Percentiles rank a stretch among this genome's conserved stretches.
These are phyloP conservation scores for Xylaria sp. DNA, from an alignment of 2,329 filamentous ascomycete genomes.

Conservation along the genomic window DNA sequence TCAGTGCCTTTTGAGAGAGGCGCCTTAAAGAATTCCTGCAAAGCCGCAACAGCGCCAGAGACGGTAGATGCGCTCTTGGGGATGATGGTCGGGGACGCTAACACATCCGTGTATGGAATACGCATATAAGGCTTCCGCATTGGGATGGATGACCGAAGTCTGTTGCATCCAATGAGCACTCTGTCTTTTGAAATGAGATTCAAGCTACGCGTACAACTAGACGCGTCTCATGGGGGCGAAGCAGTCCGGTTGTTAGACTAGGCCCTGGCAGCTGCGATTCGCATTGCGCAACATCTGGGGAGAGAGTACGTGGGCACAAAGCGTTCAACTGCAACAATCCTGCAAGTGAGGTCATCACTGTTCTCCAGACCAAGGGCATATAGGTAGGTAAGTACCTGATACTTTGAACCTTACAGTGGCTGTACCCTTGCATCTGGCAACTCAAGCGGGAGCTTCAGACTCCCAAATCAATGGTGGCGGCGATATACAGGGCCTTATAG, in stretches of 20 bases:
- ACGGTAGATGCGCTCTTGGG: constrained; percentile 72
- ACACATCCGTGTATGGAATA: constrained; percentile 86
- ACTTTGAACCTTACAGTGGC: too few relatives aligned
- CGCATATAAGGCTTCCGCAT: constrained; percentile 78
- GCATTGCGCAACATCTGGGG: neutral
- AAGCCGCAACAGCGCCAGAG: constrained; percentile 73
- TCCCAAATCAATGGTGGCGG: too few relatives aligned
- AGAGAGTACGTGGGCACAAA: neutral
- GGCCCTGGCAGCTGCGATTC: neutral
- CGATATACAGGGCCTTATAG: neutral
- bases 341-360: constrained; percentile 19
- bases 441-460: too few relatives aligned
- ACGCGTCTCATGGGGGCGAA: neutral
- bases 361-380: neutral
- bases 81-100: constrained; percentile 74
- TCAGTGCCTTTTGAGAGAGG: constrained; percentile 54
- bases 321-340: neutral
- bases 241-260: neutral
- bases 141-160: constrained; percentile 24
- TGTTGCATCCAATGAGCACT: constrained; percentile 12
- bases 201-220: neutral
- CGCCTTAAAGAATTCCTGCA: constrained; percentile 74
- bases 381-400: neutral
- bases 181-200: constrained; percentile 3
- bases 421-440: too few relatives aligned